phyloP scores from a whole-genome alignment of 2,329 filamentous ascomycete species.

The Ophiocordyceps australis region DNA sequence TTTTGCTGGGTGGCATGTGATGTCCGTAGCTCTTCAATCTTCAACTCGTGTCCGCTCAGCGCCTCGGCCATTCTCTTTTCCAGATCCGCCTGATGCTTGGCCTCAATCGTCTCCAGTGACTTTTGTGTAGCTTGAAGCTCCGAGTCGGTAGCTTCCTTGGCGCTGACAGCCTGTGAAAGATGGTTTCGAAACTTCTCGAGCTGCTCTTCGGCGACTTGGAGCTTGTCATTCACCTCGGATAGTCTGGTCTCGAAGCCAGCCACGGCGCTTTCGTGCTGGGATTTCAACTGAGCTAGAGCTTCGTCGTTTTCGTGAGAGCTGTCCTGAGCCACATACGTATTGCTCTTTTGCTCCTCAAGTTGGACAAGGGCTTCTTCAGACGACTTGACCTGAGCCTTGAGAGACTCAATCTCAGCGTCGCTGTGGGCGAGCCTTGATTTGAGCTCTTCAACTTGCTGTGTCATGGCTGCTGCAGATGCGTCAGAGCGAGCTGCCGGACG shows the following conservation, averaged over 20 bases:
- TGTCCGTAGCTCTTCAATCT: constrained; percentile 30
- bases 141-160: constrained; percentile 27
- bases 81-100: constrained; percentile 15
- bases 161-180: constrained; percentile 24
- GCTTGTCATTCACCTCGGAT: constrained; percentile 28
- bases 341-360: constrained; percentile 30
- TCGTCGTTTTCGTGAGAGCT: constrained; percentile 22
- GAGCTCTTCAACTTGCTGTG: constrained; percentile 41
- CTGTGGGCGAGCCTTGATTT: constrained; percentile 40
- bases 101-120: constrained; percentile 24
- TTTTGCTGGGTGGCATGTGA: constrained; percentile 31
- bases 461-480: constrained; percentile 21
- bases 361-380: constrained; percentile 37
- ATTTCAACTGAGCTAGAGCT: constrained; percentile 26
- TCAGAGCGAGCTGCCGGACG: no score
- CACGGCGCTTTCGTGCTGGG: constrained; percentile 29
- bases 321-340: constrained; percentile 16
- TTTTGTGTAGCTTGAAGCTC: constrained; percentile 30
- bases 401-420: constrained; percentile 35
- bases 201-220: constrained; percentile 29
- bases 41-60: constrained; percentile 25
- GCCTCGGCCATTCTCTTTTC: constrained; percentile 17
- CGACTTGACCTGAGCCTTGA: constrained; percentile 35
- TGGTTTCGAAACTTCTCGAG: constrained; percentile 30
- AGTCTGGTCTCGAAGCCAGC: constrained; percentile 27